These are phyloP conservation scores for Arthroderma sp. DNA, from an alignment of 2,329 filamentous ascomycete species.

Conservation along the genomic window DNA sequence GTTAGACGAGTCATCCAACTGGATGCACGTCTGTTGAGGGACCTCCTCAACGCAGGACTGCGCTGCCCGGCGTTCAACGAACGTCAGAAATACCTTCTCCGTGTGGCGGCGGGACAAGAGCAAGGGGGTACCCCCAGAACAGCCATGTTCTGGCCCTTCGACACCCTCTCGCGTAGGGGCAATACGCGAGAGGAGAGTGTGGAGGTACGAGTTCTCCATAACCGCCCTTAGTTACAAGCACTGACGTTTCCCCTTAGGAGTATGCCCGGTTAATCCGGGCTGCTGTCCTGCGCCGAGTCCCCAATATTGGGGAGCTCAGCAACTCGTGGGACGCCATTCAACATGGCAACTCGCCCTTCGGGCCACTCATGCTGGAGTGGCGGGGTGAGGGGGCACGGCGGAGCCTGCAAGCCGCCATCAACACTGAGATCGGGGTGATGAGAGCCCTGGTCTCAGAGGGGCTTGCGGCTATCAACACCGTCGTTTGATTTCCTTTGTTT, in stretches of 20 bases:
- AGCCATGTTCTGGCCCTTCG: slow-evolving; percentile 31
- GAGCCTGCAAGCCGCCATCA: slow-evolving; percentile 13
- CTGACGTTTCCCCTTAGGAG: slow-evolving; percentile 8
- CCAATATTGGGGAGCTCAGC: slow-evolving; percentile 6
- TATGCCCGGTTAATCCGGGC: slow-evolving; percentile 13
- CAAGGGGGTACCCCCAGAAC: slow-evolving; percentile 18
- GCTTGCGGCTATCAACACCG: slow-evolving; percentile 9
- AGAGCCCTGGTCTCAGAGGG: slow-evolving; percentile 11
- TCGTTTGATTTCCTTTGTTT: slow-evolving; percentile 3
- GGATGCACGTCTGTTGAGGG: slow-evolving; percentile 27
- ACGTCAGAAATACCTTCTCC: slow-evolving; percentile 31
- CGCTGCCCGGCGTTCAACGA: slow-evolving; percentile 35
- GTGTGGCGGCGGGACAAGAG: slow-evolving; percentile 19
- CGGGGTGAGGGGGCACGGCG: slow-evolving; percentile 8
- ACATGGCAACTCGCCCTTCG: slow-evolving; percentile 14
- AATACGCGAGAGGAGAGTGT: slow-evolving; percentile 16
- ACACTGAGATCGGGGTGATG: slow-evolving; percentile 12
- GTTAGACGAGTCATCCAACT: slow-evolving; percentile 29
- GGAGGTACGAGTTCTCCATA: slow-evolving; percentile 17
- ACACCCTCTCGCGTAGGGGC: slow-evolving; percentile 23
- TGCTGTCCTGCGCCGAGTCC: slow-evolving; percentile 7
- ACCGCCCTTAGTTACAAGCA: not conserved
- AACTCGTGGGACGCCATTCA: slow-evolving; percentile 12
- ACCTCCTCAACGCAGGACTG: slow-evolving; percentile 32
- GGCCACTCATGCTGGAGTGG: slow-evolving; percentile 15